Evolutionary conservation across 495 filamentous ascomycete species (phyloP).

Genomic region (Penicillium egyptiacum): DNA sequence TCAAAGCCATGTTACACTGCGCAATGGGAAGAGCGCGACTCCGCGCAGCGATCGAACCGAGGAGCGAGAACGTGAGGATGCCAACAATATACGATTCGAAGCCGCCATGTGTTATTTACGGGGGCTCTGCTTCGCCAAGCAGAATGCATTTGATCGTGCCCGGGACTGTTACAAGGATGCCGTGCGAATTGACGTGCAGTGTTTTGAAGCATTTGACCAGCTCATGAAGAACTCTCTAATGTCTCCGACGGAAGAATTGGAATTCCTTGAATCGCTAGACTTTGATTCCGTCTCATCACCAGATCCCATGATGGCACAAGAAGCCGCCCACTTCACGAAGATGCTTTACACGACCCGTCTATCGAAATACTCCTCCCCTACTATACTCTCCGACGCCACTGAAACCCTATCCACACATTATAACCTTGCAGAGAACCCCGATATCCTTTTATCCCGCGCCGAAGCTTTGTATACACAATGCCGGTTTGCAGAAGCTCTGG

Average conservation of each 20-base stretch:
- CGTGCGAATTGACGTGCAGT: constrained; percentile 94
- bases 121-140: constrained; percentile 92
- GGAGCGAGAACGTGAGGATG: constrained; percentile 64
- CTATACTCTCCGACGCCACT: constrained; percentile 77
- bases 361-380: constrained; percentile 91
- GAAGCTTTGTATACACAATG: constrained; percentile 95
- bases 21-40: constrained; percentile 44
- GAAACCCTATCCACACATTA: constrained; percentile 93
- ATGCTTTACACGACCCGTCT: constrained; percentile 97
- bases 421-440: constrained; percentile 81
- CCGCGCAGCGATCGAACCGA: constrained; percentile 60
- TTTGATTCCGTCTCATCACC: constrained; percentile 74
- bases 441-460: constrained; percentile 88
- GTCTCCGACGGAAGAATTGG: constrained; percentile 95
- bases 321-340: constrained; percentile 88
- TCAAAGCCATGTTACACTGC: constrained; percentile 49
- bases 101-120: constrained; percentile 96
- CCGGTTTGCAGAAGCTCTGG: constrained; percentile 81
- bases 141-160: constrained; percentile 95
- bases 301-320: constrained; percentile 64
- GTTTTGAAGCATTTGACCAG: constrained; percentile 96
- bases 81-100: constrained; percentile 77
- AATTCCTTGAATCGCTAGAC: constrained; percentile 86
- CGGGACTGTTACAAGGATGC: constrained; percentile 99
- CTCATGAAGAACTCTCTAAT: constrained; percentile 96